phyloP scores from a whole-genome alignment of 192 early-diverging fungal genomes.

The Coemansia sp. region DNA sequence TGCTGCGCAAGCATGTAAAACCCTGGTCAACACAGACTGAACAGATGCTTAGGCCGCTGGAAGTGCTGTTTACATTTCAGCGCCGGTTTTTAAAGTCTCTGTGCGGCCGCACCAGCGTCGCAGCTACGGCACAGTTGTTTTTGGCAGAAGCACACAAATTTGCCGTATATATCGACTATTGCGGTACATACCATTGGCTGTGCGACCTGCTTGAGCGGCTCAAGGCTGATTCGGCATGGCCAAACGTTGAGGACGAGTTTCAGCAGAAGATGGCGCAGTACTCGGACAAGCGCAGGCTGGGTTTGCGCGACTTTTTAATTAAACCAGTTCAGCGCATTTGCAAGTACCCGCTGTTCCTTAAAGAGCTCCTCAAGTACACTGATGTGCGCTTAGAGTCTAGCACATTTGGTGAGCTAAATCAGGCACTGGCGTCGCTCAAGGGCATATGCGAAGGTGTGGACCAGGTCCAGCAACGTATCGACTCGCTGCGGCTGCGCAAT shows the following conservation, averaged over 20 bases:
- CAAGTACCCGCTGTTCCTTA: constrained; percentile 82
- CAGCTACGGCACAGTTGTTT: constrained; percentile 30
- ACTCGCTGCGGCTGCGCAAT: constrained; percentile 29
- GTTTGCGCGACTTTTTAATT: constrained; percentile 46
- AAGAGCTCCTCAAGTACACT: constrained; percentile 61
- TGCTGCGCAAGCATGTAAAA: constrained; percentile 29
- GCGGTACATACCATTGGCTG: constrained; percentile 33
- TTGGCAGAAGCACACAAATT: constrained; percentile 19
- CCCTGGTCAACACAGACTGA: constrained; percentile 20
- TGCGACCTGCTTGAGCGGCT: constrained; percentile 30
- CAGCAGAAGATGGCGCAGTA: constrained; percentile 20
- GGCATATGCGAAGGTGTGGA: constrained; percentile 38
- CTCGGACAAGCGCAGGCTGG: constrained; percentile 27
- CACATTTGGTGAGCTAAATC: constrained; percentile 16
- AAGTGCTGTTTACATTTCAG: constrained; percentile 39
- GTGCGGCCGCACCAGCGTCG: constrained; percentile 11
- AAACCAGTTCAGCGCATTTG: constrained; percentile 89
- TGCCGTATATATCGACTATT: constrained; percentile 39
- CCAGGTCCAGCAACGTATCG: constrained; percentile 39
- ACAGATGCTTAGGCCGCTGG: constrained; percentile 31
- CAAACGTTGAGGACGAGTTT: constrained; percentile 23
- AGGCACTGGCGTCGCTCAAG: constrained; percentile 23
- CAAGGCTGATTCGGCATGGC: constrained; percentile 33
- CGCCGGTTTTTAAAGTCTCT: constrained; percentile 27
- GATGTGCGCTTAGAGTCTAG: constrained; percentile 22